A percentile compares a stretch with the other conserved stretches of the same genome.
Evolutionary conservation across 1,139 yeast species (phyloP).

Genomic region (Pichia sp.): DNA sequence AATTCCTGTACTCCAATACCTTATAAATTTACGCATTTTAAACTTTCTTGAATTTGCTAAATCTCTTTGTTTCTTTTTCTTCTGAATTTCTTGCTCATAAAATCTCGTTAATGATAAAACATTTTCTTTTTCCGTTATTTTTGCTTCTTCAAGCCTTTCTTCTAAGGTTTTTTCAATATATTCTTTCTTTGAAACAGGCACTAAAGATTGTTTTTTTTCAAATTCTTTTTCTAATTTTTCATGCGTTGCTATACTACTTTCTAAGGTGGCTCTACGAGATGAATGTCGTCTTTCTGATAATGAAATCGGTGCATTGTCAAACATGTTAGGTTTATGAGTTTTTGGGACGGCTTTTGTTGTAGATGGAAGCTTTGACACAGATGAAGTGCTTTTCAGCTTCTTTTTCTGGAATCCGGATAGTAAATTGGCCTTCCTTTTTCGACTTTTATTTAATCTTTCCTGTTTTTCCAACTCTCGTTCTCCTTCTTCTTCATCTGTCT

Average conservation of each 20-base stretch:
- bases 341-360: slow-evolving; percentile 8
- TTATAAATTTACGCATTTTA: slow-evolving; percentile 50
- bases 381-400: slow-evolving; percentile 6
- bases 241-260: slow-evolving; percentile 71
- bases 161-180: slow-evolving; percentile 71
- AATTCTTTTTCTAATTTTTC: slow-evolving; percentile 69
- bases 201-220: slow-evolving; percentile 46
- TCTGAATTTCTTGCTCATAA: slow-evolving; percentile 77
- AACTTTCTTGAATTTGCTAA: slow-evolving; percentile 59
- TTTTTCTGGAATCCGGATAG: slow-evolving; percentile 22
- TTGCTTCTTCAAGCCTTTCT: slow-evolving; percentile 78
- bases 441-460: slow-evolving; percentile 41
- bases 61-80: slow-evolving; percentile 72
- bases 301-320: slow-evolving; percentile 29
- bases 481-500: slow-evolving; percentile 56
- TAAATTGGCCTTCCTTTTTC: slow-evolving; percentile 29
- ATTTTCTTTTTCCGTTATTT: slow-evolving; percentile 77
- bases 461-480: slow-evolving; percentile 55
- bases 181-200: slow-evolving; percentile 31
- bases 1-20: slow-evolving; percentile 40
- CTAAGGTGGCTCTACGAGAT: slow-evolving; percentile 70
- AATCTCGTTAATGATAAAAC: slow-evolving; percentile 66
- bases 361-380: slow-evolving; percentile 17
- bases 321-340: slow-evolving; percentile 26
- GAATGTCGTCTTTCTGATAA: slow-evolving; percentile 61